Evolutionary conservation across 73 alveolate genomes (phyloP), one percentile per base, ranked within the genome.

Genomic region (Diophrys appendiculata): DNA sequence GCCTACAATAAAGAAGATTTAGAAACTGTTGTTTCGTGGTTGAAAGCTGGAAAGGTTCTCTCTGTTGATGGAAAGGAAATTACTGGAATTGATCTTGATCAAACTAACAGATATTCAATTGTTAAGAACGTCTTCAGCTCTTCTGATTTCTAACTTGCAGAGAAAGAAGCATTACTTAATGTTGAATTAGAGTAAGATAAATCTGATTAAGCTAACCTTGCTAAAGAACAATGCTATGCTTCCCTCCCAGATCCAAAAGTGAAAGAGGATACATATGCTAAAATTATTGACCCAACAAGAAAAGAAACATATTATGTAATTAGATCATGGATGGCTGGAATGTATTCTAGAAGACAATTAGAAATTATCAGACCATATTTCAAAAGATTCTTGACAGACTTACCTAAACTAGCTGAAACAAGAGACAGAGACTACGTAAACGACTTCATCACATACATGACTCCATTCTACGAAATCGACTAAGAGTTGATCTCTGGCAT

Each of bases 261-360:
- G 24, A 83, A 83, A 67, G 77, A 33, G 13, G 71, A 65, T 29
- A 76, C 76, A n/a, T 83, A 86, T 85, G 54, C 28, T 25, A 24
- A 30, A 32, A 32, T 83, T 28, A 29, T 35, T 33, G 81, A 74
- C 29, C n/a, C 11, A 22, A 33, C 2, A 31, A 26, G 69, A 25
- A 11, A 33, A 5, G 76, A 73, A 0, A 54, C 84, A 1, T 31
- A 54, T 65, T 35, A 75, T 29, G 64, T 13, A 28, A 83, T n/a
- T n/a, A n/a, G n/a, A n/a, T n/a, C n/a, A n/a, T n/a, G n/a, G n/a
- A n/a, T n/a, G n/a, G n/a, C n/a, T n/a, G n/a, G n/a, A n/a, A n/a
- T n/a, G n/a, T n/a, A n/a, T n/a, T n/a, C n/a, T n/a, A n/a, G n/a
- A n/a, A n/a, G n/a, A n/a, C 71, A 60, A 23, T 31, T 31, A 60